Evolutionary conservation across 768 basidiomycete species (phyloP), one percentile per base, ranked within the genome.

Genomic region (Mrakia hoshinonis): DNA sequence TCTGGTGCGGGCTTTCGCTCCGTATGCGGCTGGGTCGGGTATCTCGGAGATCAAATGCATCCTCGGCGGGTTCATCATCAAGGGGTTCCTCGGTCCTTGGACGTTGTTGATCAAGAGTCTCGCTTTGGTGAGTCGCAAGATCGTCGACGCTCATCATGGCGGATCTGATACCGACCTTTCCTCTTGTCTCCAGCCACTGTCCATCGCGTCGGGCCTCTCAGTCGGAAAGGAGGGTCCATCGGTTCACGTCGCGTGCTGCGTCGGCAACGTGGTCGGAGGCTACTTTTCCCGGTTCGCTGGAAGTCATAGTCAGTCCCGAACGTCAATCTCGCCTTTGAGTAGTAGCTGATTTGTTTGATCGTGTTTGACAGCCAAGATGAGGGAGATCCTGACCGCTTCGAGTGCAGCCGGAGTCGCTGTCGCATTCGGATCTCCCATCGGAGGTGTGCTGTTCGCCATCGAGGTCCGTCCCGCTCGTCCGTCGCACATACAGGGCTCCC

Each of bases 41-140:
- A 98, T 99, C 61, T 92, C 94, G 26, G 96, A 99, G 80, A 97
- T 99, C 80, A 99, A 98, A 77, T 96, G 92, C 78, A 97, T 98
- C 75, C 82, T 99, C 38, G 91, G 91, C 11, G 96, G 96, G 4
- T 99, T 99, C 81, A 84, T 94, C 75, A 97, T 99, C 90, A 88
- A 96, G 79, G 92, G 93, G 0, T 99, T 89, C 80, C 84, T 98
- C 46, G 89, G 92, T 18, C 87, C 89, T 73, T 86, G 88, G 78
- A 98, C 96, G 1, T 89, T 97, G 74, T 83, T 88, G 73, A 91
- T 98, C 80, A 99, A 99, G 82, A 92, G 90, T 77, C 81, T 99
- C 47, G 92, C 94, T 9, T 81, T 99, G 76, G 96, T 95, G 74
- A 75, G 89, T 82, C 26, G 13, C 12, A 24, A 31, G 22, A 10